Evolutionary conservation across 2,329 filamentous ascomycete species (phyloP), one percentile per base, ranked within the genome.

Genomic region (Paracoccidioides brasiliensis): DNA sequence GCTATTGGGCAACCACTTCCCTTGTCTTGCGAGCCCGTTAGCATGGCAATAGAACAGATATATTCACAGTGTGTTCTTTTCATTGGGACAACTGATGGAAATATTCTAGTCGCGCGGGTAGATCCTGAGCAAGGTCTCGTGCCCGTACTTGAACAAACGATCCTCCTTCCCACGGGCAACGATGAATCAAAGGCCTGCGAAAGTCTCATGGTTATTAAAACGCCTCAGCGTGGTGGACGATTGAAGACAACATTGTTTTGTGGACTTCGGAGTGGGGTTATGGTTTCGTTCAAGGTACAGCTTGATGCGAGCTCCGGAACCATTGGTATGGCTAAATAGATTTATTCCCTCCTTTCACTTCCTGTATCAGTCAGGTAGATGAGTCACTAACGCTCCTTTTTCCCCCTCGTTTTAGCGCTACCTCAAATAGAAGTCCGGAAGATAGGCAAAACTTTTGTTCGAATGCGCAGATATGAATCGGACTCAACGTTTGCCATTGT

Each of bases 211-310:
- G 57, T 64, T 12, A 58, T 72, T 45, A 57, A 61, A n/a, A 57
- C 62, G 54, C 37, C 53, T 12, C 43, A 57, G 22, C 55, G 58
- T 43, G 57, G 55, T 3, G 57, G 55, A 3, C 38, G 54, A 4
- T 55, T 57, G 10, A 61, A 60, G 35, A 60, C 57, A 46, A 57
- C 65, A 58, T 46, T 76, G 10, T 65, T 77, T 10, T 77, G 74
- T 59, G 75, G 75, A 9, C 65, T 77, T 49, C 71, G 75, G 41
- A 72, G 71, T 59, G 75, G 75, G 40, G 68, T 67, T 52, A 60
- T 77, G 45, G 61, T 75, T 15, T 66, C 69, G 12, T 57, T 58
- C 41, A 57, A 60, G 12, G 56, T 66, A 8, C 55, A 61, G 32
- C 42, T 45, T 40, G 62, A 62, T 12, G 60, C 60, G 35, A 54